phyloP scores from a whole-genome alignment of 2,329 filamentous ascomycete genomes.

The Chlorencoelia australis region DNA sequence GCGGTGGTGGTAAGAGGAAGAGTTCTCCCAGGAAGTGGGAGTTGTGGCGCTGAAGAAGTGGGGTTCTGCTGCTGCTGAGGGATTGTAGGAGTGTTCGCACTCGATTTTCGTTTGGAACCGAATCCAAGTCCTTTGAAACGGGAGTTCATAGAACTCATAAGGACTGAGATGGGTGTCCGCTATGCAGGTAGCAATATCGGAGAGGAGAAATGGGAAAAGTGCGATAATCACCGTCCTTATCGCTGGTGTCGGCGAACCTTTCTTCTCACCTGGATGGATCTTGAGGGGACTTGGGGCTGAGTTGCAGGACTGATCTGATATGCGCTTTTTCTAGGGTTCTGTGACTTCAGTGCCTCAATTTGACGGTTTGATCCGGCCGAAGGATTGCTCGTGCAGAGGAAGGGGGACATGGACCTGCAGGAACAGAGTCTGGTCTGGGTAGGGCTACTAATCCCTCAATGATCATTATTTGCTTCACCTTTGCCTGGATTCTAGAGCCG shows the following conservation, averaged over 20 bases:
- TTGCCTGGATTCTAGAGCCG: too few relatives aligned
- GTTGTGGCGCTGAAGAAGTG: conserved; percentile 20
- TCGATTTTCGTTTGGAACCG: conserved; percentile 64
- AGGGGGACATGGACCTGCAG: conserved; percentile 9
- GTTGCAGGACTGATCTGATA: too few relatives aligned
- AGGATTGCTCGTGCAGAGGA: conserved; percentile 3
- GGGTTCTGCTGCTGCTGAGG: conserved; percentile 26
- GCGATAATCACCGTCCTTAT: conserved; percentile 3
- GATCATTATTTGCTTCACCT: too few relatives aligned
- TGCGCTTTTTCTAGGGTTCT: too few relatives aligned
- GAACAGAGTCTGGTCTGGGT: too few relatives aligned
- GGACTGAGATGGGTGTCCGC: conserved; percentile 22
- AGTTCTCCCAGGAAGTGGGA: conserved; percentile 18
- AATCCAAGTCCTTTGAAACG: conserved; percentile 73
- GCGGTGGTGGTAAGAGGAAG: conserved; percentile 29
- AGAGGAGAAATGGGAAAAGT: conserved; percentile 19
- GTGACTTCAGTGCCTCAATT: too few relatives aligned
- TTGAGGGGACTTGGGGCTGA: conserved; percentile 7
- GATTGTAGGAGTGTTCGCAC: conserved; percentile 42
- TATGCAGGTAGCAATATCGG: conserved; percentile 22
- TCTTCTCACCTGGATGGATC: conserved; percentile 1
- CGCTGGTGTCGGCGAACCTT: conserved; percentile 7
- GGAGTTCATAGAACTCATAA: conserved; percentile 72
- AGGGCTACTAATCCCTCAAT: too few relatives aligned
- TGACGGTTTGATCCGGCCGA: too few relatives aligned